Conservation (phyloP, 2,329 filamentous ascomycete genomes). For the Aspergillus thermomutatus region DNA sequence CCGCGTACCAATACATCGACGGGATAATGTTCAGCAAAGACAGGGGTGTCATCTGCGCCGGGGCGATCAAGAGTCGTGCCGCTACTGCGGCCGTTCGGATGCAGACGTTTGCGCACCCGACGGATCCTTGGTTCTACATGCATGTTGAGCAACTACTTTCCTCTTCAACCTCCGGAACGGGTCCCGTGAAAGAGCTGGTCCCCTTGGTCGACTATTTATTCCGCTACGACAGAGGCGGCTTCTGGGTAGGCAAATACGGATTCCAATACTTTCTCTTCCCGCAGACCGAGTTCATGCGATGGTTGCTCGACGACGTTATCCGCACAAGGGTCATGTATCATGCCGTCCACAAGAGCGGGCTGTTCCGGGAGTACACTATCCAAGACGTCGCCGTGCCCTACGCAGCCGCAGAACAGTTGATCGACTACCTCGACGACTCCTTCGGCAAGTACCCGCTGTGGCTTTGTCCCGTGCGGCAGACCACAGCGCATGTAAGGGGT, state of each 20-base stretch:
- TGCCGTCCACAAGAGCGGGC: slow-evolving; percentile 58
- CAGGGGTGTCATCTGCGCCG: background rate
- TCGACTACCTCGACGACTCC: slow-evolving; percentile 47
- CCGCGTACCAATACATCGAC: background rate
- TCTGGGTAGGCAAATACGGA: slow-evolving; percentile 62
- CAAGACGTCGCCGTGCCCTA: slow-evolving; percentile 62
- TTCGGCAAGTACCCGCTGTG: slow-evolving; percentile 56
- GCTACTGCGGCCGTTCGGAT: background rate
- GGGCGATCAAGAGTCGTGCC: background rate
- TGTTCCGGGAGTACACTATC: slow-evolving; percentile 56
- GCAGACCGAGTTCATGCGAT: slow-evolving; percentile 59
- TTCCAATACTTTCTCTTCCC: too few relatives aligned
- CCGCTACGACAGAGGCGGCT: too few relatives aligned
- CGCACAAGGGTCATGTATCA: slow-evolving; percentile 62
- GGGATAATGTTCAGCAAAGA: background rate
- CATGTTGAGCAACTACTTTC: background rate
- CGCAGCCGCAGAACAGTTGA: slow-evolving; percentile 49
- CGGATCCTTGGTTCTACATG: background rate
- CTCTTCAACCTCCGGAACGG: background rate
- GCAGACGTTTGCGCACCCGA: background rate
- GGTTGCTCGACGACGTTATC: slow-evolving; percentile 58
- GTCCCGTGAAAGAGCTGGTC: too few relatives aligned
- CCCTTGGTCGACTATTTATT: too few relatives aligned
- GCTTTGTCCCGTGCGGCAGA: slow-evolving; percentile 51
- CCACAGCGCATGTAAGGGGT: background rate